These are phyloP conservation scores for Trypanosoma boissoni DNA, from an alignment of 208 protist genomes.

Conservation along the genomic window DNA sequence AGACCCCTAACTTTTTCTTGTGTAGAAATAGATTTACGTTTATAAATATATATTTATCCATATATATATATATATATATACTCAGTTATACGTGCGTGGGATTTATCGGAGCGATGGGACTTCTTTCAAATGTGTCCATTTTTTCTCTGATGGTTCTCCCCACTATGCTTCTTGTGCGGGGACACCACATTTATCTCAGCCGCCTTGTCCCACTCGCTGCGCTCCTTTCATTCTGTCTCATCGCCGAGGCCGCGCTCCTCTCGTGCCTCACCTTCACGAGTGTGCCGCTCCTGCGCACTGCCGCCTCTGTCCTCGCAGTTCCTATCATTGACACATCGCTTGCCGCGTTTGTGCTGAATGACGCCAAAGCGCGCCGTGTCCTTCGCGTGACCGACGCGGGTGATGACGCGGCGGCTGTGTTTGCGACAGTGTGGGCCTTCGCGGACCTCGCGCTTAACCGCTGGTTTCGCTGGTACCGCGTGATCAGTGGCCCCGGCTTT, in stretches of 20 bases:
- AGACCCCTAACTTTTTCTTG: neutral
- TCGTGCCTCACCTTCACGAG: constrained; percentile 11
- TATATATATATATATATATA: constrained; percentile 1
- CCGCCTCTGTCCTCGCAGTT: constrained; percentile 30
- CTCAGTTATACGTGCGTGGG: neutral
- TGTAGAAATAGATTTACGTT: neutral
- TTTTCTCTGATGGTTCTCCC: constrained; percentile 77
- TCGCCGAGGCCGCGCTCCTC: constrained; percentile 56
- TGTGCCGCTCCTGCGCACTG: constrained; percentile 8
- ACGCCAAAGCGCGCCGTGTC: constrained; percentile 46
- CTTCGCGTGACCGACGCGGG: constrained; percentile 43
- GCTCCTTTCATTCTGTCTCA: constrained; percentile 38
- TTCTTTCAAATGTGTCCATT: constrained; percentile 64
- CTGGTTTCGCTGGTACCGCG: constrained; percentile 74
- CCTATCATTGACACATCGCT: constrained; percentile 47
- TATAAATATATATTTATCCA: constrained; percentile 1
- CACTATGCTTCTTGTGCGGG: constrained; percentile 50
- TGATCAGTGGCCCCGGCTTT: constrained; percentile 53
- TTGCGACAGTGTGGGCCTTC: constrained; percentile 58
- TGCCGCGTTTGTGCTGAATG: constrained; percentile 51
- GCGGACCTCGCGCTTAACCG: constrained; percentile 55
- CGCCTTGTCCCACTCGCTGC: constrained; percentile 34
- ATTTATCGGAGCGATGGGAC: constrained; percentile 35
- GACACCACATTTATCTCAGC: constrained; percentile 49
- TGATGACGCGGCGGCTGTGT: constrained; percentile 33